Percentiles rank a stretch among this genome's conserved stretches.
Evolutionary conservation across 2,329 filamentous ascomycete species (phyloP).

Genomic region (Ophiocordyceps camponoti-floridani): DNA sequence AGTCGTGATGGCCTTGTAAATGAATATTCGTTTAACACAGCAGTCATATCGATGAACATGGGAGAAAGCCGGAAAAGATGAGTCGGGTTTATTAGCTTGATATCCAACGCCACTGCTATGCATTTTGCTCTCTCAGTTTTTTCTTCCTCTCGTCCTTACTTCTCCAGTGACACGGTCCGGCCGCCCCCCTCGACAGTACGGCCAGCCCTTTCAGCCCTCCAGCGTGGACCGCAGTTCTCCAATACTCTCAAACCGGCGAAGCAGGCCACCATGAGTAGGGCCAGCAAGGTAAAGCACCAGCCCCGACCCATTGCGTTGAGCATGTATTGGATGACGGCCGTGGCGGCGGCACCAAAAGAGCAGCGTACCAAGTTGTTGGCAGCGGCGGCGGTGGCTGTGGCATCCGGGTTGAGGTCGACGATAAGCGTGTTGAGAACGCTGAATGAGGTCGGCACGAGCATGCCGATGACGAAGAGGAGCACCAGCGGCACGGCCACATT

Average conservation of each 20-base stretch:
- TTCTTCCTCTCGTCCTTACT: not conserved
- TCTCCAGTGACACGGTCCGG: not conserved
- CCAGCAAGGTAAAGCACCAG: constrained; percentile 44
- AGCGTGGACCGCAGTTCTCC: constrained; percentile 26
- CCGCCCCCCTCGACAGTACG: constrained; percentile 3
- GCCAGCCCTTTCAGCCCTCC: constrained; percentile 31
- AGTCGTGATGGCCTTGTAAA: constrained; percentile 33
- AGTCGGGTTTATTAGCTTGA: not conserved
- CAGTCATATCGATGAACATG: not conserved
- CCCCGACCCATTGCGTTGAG: constrained; percentile 37
- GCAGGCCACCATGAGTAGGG: constrained; percentile 27
- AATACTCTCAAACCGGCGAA: constrained; percentile 32
- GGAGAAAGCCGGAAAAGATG: not conserved
- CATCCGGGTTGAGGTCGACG: constrained; percentile 42
- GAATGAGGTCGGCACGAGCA: constrained; percentile 42
- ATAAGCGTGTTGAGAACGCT: constrained; percentile 44
- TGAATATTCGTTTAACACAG: not conserved
- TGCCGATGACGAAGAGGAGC: constrained; percentile 36
- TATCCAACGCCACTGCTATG: constrained; percentile 4
- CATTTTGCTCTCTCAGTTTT: not conserved
- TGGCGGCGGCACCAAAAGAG: constrained; percentile 37
- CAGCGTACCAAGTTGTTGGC: constrained; percentile 48
- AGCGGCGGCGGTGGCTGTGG: constrained; percentile 43
- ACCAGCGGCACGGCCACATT: constrained; percentile 36
- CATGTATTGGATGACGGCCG: constrained; percentile 41